A percentile compares a stretch with the other conserved stretches of the same genome.
Evolutionary conservation across 768 basidiomycete species (phyloP).

Genomic region (Infundibulicybe gibba): DNA sequence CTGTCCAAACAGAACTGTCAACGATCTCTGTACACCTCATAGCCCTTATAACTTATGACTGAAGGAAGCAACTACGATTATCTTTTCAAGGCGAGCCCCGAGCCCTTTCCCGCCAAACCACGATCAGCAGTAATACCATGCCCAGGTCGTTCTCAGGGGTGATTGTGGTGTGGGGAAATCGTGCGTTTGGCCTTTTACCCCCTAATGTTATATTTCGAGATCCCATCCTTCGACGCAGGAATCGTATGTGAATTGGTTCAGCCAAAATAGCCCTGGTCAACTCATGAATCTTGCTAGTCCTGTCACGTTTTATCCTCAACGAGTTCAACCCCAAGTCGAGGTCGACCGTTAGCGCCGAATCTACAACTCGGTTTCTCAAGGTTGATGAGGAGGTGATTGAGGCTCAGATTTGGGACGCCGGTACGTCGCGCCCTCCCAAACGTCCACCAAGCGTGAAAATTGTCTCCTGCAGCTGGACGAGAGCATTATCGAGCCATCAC

Average conservation of each 20-base stretch:
- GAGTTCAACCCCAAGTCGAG: conserved; percentile 99
- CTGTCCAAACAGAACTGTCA: not conserved
- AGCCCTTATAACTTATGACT: conserved; percentile 50
- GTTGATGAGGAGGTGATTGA: conserved; percentile 98
- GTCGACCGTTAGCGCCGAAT: conserved; percentile 99
- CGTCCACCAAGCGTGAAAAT: conserved; percentile 3
- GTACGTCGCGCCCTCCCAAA: conserved; percentile 36
- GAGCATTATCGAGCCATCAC: conserved; percentile 98
- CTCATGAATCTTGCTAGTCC: conserved; percentile 52
- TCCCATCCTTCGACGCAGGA: not conserved
- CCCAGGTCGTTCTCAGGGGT: conserved; percentile 95
- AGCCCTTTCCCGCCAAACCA: not conserved
- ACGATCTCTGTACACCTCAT: conserved; percentile 8
- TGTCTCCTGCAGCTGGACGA: conserved; percentile 69
- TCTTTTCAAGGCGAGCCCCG: conserved; percentile 85
- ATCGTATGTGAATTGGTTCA: not conserved
- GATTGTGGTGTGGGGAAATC: conserved; percentile 99
- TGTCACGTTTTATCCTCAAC: conserved; percentile 98
- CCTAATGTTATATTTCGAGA: not conserved
- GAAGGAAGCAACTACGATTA: conserved; percentile 98
- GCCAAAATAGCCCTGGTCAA: too few relatives aligned
- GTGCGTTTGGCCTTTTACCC: conserved; percentile 60
- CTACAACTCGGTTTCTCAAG: conserved; percentile 91
- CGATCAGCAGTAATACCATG: conserved; percentile 8
- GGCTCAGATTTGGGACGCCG: conserved; percentile 99